phyloP scores from a whole-genome alignment of 23 red algal genomes.

The Agarophyton chilense region DNA sequence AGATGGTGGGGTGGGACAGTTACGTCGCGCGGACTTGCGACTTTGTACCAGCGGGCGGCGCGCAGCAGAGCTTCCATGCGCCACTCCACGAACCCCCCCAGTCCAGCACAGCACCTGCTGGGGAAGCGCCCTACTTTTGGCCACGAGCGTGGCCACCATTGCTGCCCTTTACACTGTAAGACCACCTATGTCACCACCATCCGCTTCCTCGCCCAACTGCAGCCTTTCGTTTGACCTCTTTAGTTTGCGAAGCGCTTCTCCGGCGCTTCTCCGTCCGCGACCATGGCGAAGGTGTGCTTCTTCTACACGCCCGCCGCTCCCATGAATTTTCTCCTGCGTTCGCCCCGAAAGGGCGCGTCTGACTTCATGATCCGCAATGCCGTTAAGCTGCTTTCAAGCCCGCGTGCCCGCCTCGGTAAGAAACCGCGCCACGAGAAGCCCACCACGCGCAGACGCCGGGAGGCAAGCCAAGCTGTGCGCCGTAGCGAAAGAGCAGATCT shows the following conservation, averaged over 20 bases:
- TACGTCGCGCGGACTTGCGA: neutral
- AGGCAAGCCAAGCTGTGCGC: slow-evolving; percentile 13
- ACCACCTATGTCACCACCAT: too few relatives aligned
- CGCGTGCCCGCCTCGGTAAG: slow-evolving; percentile 9
- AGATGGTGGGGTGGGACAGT: neutral
- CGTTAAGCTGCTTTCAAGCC: neutral
- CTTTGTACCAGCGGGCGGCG: neutral
- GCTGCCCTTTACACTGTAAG: neutral
- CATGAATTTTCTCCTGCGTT: slow-evolving; percentile 14
- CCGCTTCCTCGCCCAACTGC: neutral
- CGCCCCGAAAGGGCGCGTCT: neutral
- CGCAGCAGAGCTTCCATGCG: slow-evolving; percentile 12
- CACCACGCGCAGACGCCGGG: slow-evolving; percentile 6
- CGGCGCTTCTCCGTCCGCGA: too few relatives aligned
- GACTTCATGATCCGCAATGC: neutral
- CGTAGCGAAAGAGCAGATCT: slow-evolving; percentile 19
- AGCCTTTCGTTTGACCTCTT: neutral
- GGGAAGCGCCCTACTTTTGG: neutral
- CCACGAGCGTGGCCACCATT: neutral
- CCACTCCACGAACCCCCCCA: neutral
- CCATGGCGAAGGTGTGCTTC: too few relatives aligned
- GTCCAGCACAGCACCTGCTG: slow-evolving; percentile 11
- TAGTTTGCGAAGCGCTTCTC: too few relatives aligned
- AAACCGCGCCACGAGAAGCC: slow-evolving; percentile 53
- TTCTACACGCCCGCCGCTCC: neutral